Conservation (phyloP, 495 filamentous ascomycete species). For the Beverwykella pulmonaria region DNA sequence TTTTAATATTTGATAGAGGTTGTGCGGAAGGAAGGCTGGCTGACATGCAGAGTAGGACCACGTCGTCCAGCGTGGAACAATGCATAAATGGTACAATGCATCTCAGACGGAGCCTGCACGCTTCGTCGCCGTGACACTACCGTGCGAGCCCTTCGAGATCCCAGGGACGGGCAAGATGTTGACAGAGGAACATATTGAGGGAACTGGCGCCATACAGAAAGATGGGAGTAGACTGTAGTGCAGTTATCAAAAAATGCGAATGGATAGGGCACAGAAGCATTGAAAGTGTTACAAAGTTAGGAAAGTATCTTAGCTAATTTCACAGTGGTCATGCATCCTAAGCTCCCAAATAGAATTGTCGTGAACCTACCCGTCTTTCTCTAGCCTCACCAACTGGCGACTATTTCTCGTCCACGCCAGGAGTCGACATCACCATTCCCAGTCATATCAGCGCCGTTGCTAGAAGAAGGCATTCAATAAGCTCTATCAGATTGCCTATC, state of each 20-base stretch:
- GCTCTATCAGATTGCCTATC: not conserved
- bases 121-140: slow-evolving; percentile 35
- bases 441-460: not conserved
- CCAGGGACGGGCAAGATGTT: slow-evolving; percentile 29
- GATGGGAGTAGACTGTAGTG: slow-evolving; percentile 18
- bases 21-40: no score
- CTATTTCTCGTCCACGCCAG: not conserved
- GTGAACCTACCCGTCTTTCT: not conserved
- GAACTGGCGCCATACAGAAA: slow-evolving; percentile 4
- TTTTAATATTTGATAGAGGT: no score
- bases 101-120: slow-evolving; percentile 34
- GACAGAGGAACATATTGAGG: slow-evolving; percentile 19
- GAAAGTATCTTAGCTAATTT: not conserved
- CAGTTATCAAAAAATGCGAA: not conserved
- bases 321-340: not conserved
- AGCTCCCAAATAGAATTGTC: not conserved
- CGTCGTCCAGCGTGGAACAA: slow-evolving; percentile 36
- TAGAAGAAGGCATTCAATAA: not conserved
- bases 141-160: slow-evolving; percentile 35
- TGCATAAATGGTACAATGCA: slow-evolving; percentile 36
- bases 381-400: not conserved
- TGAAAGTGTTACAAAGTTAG: not conserved
- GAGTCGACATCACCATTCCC: not conserved
- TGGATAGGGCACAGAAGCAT: no score
- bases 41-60: slow-evolving; percentile 24